Evolutionary conservation across 2,329 filamentous ascomycete species (phyloP), one percentile per base, ranked within the genome.

Genomic region (Helminthosporium solani): DNA sequence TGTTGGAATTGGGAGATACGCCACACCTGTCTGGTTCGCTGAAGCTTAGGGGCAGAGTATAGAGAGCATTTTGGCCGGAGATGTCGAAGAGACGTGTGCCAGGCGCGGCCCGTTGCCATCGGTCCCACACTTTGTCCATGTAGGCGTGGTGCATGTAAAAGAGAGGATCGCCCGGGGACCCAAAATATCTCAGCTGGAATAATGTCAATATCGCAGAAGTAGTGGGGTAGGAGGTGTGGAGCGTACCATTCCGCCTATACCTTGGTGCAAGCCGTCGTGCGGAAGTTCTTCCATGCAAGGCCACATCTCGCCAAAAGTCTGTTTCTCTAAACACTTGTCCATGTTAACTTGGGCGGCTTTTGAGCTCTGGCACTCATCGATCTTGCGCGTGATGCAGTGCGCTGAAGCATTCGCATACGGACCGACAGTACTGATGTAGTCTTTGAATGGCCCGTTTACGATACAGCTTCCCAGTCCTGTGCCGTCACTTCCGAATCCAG

Each of bases 61-160:
- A 38, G 35, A 38, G 35, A 16, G 20, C 19, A 16, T 38, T 38
- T 23, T 38, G 35, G 21, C 35, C 35, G n/a, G 35, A 38, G 7
- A 38, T 38, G 3, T 38, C 35, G 14, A 25, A 38, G 35, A 38
- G 35, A 7, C 35, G 35, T 6, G 8, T 15, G 5, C 42, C 12
- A 6, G 15, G 38, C n/a, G 55, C 39, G 11, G 34, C 30, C 0
- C 33, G 14, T 41, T 61, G 58, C 58, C 58, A 61, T 14, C 55
- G 45, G 39, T 43, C 46, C 58, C 58, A 61, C 0, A 61, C 25
- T 39, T 59, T 59, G 40, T 61, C 58, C 8, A 61, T 45, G 33
- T 47, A 59, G 2, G 56, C 47, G 36, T 61, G 54, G 25, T 59
- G 58, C 15, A 61, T 42, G 40, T 58, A 59, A 37, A 61, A 59